A percentile compares a stretch with the other conserved stretches of the same genome.
phyloP scores from a whole-genome alignment of 768 basidiomycete species.

The Macrolepiota fuliginosa region DNA sequence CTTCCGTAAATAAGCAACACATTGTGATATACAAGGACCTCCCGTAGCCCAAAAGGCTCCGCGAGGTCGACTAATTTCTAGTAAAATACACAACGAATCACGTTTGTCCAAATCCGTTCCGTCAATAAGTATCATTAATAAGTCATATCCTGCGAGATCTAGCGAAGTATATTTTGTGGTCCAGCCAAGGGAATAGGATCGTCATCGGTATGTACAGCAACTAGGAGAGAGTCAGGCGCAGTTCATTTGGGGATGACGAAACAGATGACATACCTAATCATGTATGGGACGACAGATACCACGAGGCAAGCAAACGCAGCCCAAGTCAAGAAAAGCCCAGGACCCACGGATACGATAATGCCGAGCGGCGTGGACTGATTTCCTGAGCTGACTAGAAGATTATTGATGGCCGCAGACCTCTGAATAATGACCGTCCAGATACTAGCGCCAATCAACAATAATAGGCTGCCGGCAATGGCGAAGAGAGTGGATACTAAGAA shows the following conservation, averaged over 20 bases:
- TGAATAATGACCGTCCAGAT: conserved; percentile 80
- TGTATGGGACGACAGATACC: conserved; percentile 68
- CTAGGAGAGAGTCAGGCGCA: conserved; percentile 30
- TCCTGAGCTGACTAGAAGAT: conserved; percentile 33
- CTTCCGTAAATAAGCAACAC: not conserved
- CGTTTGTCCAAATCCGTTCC: conserved; percentile 3
- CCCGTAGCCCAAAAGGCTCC: not conserved
- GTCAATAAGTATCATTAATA: conserved; percentile 13
- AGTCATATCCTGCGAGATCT: conserved; percentile 5
- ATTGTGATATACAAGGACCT: not conserved
- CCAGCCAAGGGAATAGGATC: conserved; percentile 26
- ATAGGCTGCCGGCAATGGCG: conserved; percentile 55
- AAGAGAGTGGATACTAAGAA: conserved; percentile 68
- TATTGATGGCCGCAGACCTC: conserved; percentile 59
- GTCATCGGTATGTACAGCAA: conserved; percentile 77
- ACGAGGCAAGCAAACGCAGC: conserved; percentile 68
- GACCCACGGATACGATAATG: conserved; percentile 59
- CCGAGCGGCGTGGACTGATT: conserved; percentile 45
- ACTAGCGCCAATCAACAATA: conserved; percentile 65
- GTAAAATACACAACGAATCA: not conserved
- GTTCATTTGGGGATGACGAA: not conserved
- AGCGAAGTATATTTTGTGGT: conserved; percentile 7
- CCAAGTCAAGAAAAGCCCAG: conserved; percentile 69
- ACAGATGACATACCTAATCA: conserved; percentile 54
- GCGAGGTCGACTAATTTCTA: not conserved